Conservation (phyloP, 495 filamentous ascomycete genomes). For the Xylaria telfairii region DNA sequence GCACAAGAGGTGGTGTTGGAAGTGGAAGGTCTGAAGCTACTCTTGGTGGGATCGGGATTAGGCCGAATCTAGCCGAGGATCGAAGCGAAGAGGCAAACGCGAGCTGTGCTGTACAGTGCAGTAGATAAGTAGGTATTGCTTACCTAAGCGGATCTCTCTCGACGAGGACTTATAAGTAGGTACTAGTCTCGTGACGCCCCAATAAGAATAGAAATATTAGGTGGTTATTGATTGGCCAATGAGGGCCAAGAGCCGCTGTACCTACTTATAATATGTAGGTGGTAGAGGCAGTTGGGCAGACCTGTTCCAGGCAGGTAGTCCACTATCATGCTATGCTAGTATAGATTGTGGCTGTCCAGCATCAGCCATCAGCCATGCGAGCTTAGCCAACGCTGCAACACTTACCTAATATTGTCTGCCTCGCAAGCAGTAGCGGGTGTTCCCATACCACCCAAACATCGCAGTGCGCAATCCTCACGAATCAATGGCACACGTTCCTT, state of each 20-base stretch:
- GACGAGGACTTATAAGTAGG: no score
- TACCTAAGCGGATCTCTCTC: constrained; percentile 5
- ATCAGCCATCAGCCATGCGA: background rate
- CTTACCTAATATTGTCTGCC: constrained; percentile 11
- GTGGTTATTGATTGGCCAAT: background rate
- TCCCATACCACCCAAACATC: background rate
- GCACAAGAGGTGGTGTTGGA: background rate
- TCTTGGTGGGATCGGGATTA: constrained; percentile 7
- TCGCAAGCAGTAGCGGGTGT: constrained; percentile 7
- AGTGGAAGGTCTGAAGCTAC: constrained; percentile 22
- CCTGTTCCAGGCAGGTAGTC: no score
- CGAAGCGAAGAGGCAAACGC: background rate
- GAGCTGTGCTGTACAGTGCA: no score
- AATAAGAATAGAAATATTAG: constrained; percentile 3
- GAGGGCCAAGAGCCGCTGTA: background rate
- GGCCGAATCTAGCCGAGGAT: constrained; percentile 20
- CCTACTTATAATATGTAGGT: background rate
- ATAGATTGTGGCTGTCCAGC: background rate
- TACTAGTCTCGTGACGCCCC: background rate
- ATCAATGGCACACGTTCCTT: constrained; percentile 10
- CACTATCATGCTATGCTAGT: background rate
- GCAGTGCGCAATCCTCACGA: constrained; percentile 6
- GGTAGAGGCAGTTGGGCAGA: background rate
- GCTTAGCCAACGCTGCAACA: background rate
- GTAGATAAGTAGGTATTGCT: no score